Conservation (phyloP, 345 rosid species). For the Excoecaria agallocha region DNA sequence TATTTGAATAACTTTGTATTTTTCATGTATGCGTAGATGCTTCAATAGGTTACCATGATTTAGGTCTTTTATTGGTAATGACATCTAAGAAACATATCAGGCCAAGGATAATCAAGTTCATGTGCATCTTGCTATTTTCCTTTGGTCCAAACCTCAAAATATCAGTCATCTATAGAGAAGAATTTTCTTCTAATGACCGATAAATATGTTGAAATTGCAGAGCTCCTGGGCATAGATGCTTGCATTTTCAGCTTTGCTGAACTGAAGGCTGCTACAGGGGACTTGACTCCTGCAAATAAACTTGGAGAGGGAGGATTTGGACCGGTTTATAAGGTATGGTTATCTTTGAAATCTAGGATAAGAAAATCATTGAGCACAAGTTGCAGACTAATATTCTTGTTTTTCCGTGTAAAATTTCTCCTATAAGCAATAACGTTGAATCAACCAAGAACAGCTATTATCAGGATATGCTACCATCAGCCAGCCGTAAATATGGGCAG, state of each 20-base stretch:
- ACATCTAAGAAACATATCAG: background rate
- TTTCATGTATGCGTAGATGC: background rate
- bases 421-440: background rate
- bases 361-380: background rate
- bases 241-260: conserved; percentile 57
- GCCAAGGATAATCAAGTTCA: too few species aligned
- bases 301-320: conserved; percentile 92
- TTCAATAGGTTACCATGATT: background rate
- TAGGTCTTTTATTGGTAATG: background rate
- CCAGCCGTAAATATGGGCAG: too few species aligned
- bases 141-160: background rate
- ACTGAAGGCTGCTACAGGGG: conserved; percentile 61
- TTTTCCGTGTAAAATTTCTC: background rate
- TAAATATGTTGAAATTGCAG: conserved; percentile 32
- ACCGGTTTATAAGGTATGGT: conserved; percentile 61
- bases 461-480: too few species aligned
- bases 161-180: background rate
- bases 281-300: conserved; percentile 56
- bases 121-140: too few species aligned
- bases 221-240: conserved; percentile 46
- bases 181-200: background rate
- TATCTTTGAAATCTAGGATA: background rate
- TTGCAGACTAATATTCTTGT: background rate
- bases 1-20: background rate
- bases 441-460: background rate